phyloP scores from a whole-genome alignment of 306 rosid species.

The Comarum palustre region DNA sequence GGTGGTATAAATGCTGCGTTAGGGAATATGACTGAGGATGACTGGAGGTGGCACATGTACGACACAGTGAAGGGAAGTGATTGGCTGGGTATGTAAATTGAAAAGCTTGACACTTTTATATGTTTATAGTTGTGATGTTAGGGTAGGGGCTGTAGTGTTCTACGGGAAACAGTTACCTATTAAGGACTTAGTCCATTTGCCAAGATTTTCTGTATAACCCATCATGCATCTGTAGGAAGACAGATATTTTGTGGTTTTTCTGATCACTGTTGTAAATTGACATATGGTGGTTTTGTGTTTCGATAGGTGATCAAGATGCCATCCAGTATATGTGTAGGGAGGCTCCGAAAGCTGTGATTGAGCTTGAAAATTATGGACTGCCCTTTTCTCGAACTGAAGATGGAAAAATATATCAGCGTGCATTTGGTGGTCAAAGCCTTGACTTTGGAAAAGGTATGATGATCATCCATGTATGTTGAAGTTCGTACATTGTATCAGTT shows the following conservation, averaged over 20 bases:
- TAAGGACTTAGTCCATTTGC: background rate
- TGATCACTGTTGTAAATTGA: constrained; percentile 7
- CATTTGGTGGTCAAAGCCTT: constrained; percentile 96
- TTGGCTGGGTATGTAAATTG: constrained; percentile 66
- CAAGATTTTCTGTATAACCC: background rate
- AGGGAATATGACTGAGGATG: constrained; percentile 88
- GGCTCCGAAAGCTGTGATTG: constrained; percentile 94
- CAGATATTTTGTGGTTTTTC: background rate
- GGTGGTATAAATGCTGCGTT: constrained; percentile 95
- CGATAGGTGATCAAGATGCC: constrained; percentile 92
- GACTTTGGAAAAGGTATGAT: constrained; percentile 78
- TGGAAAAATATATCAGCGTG: constrained; percentile 89
- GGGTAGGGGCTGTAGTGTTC: background rate
- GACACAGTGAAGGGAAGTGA: constrained; percentile 97
- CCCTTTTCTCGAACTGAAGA: constrained; percentile 89
- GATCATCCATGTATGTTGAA: constrained; percentile 16
- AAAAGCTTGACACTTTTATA: background rate
- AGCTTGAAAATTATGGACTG: constrained; percentile 83
- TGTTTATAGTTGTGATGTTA: background rate
- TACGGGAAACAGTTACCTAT: background rate
- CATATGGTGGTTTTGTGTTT: constrained; percentile 22
- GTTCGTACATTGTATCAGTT: constrained; percentile 6
- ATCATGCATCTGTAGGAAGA: background rate
- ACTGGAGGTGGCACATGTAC: constrained; percentile 99
- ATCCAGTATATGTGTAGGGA: constrained; percentile 95